Conservation (phyloP, 495 filamentous ascomycete genomes). For the Penicillium desertorum region DNA sequence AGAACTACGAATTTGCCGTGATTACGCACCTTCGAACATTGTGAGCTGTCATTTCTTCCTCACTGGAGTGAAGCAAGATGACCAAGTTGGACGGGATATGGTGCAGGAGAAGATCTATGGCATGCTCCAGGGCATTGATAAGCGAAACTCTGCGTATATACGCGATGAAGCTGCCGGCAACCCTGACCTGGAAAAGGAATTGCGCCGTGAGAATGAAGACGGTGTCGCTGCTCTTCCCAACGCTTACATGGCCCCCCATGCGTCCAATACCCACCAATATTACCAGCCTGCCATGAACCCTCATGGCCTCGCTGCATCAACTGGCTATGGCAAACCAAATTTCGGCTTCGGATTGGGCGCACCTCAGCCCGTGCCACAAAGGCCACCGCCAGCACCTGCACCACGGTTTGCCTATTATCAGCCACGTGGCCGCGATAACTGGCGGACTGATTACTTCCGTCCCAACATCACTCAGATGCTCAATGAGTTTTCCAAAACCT, state of each 20-base stretch:
- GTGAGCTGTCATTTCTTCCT: slow-evolving; percentile 95
- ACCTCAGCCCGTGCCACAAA: slow-evolving; percentile 17
- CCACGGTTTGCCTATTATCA: slow-evolving; percentile 79
- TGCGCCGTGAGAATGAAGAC: slow-evolving; percentile 84
- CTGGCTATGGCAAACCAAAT: slow-evolving; percentile 6
- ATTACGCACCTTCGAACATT: slow-evolving; percentile 77
- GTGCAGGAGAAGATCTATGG: slow-evolving; percentile 84
- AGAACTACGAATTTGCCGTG: slow-evolving; percentile 84
- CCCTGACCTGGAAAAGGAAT: slow-evolving; percentile 69
- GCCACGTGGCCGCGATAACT: slow-evolving; percentile 71
- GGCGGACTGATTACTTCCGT: slow-evolving; percentile 90
- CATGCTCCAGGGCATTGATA: slow-evolving; percentile 75
- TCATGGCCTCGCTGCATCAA: slow-evolving; percentile 7
- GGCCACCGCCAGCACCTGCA: slow-evolving; percentile 57
- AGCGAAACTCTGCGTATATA: slow-evolving; percentile 78
- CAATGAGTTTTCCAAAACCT: slow-evolving; percentile 71
- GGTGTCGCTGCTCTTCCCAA: slow-evolving; percentile 75
- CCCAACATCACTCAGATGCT: slow-evolving; percentile 85
- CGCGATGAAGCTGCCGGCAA: slow-evolving; percentile 79
- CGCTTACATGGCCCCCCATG: slow-evolving; percentile 33
- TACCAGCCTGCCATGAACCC: slow-evolving; percentile 17
- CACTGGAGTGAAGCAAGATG: slow-evolving; percentile 50
- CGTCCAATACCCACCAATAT: slow-evolving; percentile 19
- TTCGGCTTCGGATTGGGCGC: slow-evolving; percentile 38
- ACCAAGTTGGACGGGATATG: slow-evolving; percentile 58